Conservation (phyloP, 169 alveolate genomes). For the Plasmodium gallinaceum region DNA sequence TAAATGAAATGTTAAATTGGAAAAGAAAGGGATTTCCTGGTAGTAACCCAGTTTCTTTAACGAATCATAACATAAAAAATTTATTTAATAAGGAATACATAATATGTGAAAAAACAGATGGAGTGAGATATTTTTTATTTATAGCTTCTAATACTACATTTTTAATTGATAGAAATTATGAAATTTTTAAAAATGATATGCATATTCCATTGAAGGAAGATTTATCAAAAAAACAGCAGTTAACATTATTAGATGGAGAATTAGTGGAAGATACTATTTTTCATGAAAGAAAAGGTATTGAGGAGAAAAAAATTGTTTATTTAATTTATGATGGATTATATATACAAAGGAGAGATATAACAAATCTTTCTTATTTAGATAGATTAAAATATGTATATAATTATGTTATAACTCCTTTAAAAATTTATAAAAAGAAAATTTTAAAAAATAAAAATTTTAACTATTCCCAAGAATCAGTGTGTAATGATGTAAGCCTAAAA, state of each 20-base stretch:
- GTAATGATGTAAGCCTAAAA: neutral
- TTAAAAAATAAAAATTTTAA: neutral
- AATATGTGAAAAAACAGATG: constrained; percentile 94
- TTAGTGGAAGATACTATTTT: constrained; percentile 84
- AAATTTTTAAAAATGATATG: constrained; percentile 86
- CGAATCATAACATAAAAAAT: constrained; percentile 80
- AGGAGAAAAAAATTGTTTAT: constrained; percentile 72
- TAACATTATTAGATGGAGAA: constrained; percentile 92
- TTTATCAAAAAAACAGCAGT: constrained; percentile 86
- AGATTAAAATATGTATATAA: constrained; percentile 87
- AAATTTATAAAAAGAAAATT: constrained; percentile 16
- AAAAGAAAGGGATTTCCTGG: constrained; percentile 91
- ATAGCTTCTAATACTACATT: constrained; percentile 90
- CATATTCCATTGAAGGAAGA: constrained; percentile 87
- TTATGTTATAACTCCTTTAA: constrained; percentile 83
- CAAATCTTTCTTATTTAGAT: constrained; percentile 85
- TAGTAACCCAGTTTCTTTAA: constrained; percentile 91
- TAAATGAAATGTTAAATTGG: constrained; percentile 89
- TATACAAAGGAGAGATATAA: constrained; percentile 87
- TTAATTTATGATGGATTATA: constrained; percentile 91
- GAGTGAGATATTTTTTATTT: constrained; percentile 89
- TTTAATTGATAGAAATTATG: constrained; percentile 90
- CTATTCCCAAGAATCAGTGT: neutral
- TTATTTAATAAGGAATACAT: constrained; percentile 87
- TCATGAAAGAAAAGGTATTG: constrained; percentile 45